phyloP scores from a whole-genome alignment of 495 filamentous ascomycete species.

The Aspergillus bertholletiae region DNA sequence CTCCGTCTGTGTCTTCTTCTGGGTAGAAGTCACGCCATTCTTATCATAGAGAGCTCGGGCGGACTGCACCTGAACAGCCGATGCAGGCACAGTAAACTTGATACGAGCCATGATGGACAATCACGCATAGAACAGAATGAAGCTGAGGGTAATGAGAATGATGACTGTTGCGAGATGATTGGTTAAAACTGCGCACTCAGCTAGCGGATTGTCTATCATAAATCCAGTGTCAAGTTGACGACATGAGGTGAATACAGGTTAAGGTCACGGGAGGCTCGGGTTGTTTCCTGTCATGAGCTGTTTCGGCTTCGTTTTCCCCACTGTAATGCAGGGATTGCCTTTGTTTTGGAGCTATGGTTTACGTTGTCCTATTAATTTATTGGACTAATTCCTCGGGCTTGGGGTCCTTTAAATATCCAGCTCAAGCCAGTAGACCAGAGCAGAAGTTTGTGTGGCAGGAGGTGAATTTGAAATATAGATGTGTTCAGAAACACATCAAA shows the following conservation, averaged over 20 bases:
- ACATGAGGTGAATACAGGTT: constrained; percentile 1
- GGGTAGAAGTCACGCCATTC: neutral
- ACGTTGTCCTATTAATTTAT: neutral
- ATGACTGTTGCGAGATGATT: neutral
- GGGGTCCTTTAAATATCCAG: neutral
- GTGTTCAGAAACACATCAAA: neutral
- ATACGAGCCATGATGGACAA: constrained; percentile 19
- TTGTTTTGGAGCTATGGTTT: neutral
- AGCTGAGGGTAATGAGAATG: neutral
- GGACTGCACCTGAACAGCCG: constrained; percentile 17
- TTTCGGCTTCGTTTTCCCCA: neutral
- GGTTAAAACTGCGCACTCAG: neutral
- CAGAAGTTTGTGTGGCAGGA: neutral
- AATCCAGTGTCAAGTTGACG: constrained; percentile 3
- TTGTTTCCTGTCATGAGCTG: neutral
- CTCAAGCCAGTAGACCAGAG: neutral
- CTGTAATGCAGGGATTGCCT: neutral
- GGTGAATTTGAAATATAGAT: neutral
- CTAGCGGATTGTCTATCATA: neutral
- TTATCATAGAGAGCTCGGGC: constrained; percentile 2
- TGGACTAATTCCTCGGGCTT: neutral
- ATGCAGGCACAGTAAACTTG: constrained; percentile 20
- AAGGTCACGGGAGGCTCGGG: neutral
- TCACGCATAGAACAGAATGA: neutral
- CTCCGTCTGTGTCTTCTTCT: constrained; percentile 17